Conservation (phyloP, 148 eudicot species). For the Cornus florida region DNA sequence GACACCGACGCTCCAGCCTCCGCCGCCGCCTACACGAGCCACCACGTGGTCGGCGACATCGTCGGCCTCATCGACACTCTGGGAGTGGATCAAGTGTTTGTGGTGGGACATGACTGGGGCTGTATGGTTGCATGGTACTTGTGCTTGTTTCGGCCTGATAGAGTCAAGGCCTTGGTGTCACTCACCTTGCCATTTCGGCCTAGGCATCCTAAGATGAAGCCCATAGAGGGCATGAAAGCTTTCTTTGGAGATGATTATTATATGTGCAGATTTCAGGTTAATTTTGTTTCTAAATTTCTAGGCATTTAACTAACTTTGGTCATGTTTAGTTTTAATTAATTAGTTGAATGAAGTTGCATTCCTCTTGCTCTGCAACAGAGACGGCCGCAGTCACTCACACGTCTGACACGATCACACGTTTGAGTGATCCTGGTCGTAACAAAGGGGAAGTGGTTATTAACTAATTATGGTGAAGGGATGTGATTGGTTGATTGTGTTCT, state of each 20-base stretch:
- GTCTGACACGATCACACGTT: too few relatives aligned
- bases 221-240: conserved; percentile 40
- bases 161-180: conserved; percentile 54
- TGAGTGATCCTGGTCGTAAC: too few relatives aligned
- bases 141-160: conserved; percentile 77
- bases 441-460: too few relatives aligned
- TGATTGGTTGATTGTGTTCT: too few relatives aligned
- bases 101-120: conserved; percentile 86
- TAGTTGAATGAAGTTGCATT: too few relatives aligned
- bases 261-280: conserved; percentile 85
- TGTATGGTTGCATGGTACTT: conserved; percentile 69
- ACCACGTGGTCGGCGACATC: conserved; percentile 63
- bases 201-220: conserved; percentile 59
- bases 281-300: not conserved
- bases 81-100: conserved; percentile 37
- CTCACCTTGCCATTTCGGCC: conserved; percentile 68
- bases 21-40: conserved; percentile 44
- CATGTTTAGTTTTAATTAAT: too few relatives aligned
- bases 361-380: too few relatives aligned
- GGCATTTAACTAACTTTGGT: too few relatives aligned
- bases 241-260: conserved; percentile 74
- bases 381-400: too few relatives aligned
- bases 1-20: conserved; percentile 51
- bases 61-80: conserved; percentile 51
- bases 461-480: too few relatives aligned